Evolutionary conservation across 164 flowering plant species (phyloP).

Genomic region (Stephania cephalantha): DNA sequence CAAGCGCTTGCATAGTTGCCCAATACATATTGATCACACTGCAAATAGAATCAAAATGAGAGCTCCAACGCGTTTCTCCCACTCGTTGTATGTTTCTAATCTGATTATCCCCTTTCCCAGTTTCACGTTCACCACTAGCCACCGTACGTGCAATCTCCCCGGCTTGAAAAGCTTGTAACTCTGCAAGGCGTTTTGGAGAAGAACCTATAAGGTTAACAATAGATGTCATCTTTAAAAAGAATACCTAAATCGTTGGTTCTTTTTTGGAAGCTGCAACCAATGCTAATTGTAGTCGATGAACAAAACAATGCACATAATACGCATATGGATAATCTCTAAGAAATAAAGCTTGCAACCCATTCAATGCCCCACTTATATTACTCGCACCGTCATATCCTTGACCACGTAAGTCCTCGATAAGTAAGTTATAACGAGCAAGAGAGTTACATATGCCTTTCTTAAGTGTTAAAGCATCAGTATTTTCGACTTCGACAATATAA

Average conservation of each 20-base stretch:
- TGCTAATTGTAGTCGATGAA: not conserved
- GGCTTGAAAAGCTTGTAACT: too few relatives aligned
- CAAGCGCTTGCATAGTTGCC: not conserved
- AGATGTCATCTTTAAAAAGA: not conserved
- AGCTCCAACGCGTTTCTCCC: not conserved
- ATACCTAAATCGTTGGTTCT: not conserved
- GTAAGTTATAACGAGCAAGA: not conserved
- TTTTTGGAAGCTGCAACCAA: constrained; percentile 1
- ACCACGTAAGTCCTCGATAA: not conserved
- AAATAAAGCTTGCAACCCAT: not conserved
- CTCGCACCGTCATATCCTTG: not conserved
- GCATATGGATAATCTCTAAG: too few relatives aligned
- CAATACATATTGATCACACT: not conserved
- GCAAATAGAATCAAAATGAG: not conserved
- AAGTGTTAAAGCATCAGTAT: not conserved
- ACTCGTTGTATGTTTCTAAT: not conserved
- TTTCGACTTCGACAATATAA: not conserved
- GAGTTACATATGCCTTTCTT: not conserved
- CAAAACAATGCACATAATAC: not conserved
- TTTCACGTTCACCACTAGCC: not conserved
- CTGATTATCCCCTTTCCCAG: constrained; percentile 1
- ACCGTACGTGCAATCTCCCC: too few relatives aligned
- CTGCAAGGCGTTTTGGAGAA: not conserved
- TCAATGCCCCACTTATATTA: not conserved
- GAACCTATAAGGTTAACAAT: not conserved